A percentile compares a stretch with the other conserved stretches of the same genome.
Conservation (phyloP, 164 flowering plant genomes). For the Protea cynaroides region DNA sequence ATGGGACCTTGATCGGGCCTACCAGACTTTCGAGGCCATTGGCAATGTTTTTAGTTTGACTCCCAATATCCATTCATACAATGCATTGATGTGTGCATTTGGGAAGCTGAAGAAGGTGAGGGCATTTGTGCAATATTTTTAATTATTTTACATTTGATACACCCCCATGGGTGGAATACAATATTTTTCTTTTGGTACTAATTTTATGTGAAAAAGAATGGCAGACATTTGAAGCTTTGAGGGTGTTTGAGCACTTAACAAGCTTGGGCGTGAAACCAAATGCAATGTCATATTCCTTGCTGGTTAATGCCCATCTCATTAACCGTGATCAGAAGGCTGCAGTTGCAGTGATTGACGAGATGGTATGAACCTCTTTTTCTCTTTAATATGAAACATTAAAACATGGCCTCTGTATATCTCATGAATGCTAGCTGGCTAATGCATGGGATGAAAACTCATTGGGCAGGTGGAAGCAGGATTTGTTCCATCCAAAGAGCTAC, state of each 20-base stretch:
- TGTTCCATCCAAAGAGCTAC: slow-evolving; percentile 59
- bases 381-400: neutral
- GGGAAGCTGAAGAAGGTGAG: slow-evolving; percentile 84
- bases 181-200: neutral
- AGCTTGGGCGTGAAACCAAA: slow-evolving; percentile 79
- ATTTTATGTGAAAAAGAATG: slow-evolving; percentile 9
- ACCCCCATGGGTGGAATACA: no score
- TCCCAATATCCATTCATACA: slow-evolving; percentile 83
- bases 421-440: neutral
- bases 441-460: neutral
- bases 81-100: slow-evolving; percentile 84
- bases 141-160: no score
- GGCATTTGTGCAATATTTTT: slow-evolving; percentile 1
- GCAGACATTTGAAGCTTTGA: slow-evolving; percentile 87
- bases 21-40: slow-evolving; percentile 88
- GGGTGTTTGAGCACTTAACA: slow-evolving; percentile 71
- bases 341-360: slow-evolving; percentile 54
- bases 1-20: slow-evolving; percentile 96
- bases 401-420: neutral
- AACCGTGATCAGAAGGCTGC: slow-evolving; percentile 78
- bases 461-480: slow-evolving; percentile 71
- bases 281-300: slow-evolving; percentile 69
- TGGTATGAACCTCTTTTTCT: slow-evolving; percentile 43
- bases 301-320: slow-evolving; percentile 83
- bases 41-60: slow-evolving; percentile 57